Percentiles rank a stretch among this genome's conserved stretches.
Conservation (phyloP, 1,284 basidiomycete species). For the Cerrena zonata region DNA sequence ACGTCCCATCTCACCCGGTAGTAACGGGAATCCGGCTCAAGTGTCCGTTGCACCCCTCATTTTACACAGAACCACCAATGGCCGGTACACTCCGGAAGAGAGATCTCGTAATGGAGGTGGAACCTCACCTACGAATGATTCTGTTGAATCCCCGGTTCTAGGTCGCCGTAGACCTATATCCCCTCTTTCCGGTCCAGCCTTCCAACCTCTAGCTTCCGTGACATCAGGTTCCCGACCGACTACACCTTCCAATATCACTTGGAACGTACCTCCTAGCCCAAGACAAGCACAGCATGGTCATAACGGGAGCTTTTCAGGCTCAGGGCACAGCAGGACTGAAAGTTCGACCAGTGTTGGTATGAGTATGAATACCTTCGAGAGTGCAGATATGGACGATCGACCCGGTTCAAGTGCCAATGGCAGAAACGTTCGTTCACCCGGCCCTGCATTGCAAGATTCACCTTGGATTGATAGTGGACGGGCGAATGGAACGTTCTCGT, state of each 20-base stretch:
- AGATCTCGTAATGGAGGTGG: constrained; percentile 26
- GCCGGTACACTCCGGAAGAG: constrained; percentile 49
- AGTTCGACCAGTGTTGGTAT: constrained; percentile 37
- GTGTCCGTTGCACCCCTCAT: constrained; percentile 41
- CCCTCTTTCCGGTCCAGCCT: constrained; percentile 54
- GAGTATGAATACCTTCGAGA: constrained; percentile 11
- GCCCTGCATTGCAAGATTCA: constrained; percentile 57
- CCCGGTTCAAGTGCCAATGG: constrained; percentile 32
- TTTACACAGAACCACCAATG: constrained; percentile 55
- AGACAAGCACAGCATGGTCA: constrained; percentile 11
- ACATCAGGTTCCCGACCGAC: constrained; percentile 45
- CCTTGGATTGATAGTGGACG: constrained; percentile 37
- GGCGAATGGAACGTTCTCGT: constrained; percentile 18
- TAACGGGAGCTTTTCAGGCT: constrained; percentile 26
- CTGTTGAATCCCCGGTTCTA: constrained; percentile 43
- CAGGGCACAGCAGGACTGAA: constrained; percentile 51
- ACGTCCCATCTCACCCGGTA: constrained; percentile 42
- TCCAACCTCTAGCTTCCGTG: constrained; percentile 44
- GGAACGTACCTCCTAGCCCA: constrained; percentile 29
- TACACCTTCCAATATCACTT: constrained; percentile 71
- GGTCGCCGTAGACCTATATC: constrained; percentile 59
- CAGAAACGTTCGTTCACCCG: constrained; percentile 47
- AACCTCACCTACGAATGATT: constrained; percentile 25
- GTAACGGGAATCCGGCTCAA: constrained; percentile 23
- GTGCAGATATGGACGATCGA: constrained; percentile 23